These are phyloP conservation scores for Tylopilus subfusipes DNA, from an alignment of 768 basidiomycete genomes.

Conservation along the genomic window DNA sequence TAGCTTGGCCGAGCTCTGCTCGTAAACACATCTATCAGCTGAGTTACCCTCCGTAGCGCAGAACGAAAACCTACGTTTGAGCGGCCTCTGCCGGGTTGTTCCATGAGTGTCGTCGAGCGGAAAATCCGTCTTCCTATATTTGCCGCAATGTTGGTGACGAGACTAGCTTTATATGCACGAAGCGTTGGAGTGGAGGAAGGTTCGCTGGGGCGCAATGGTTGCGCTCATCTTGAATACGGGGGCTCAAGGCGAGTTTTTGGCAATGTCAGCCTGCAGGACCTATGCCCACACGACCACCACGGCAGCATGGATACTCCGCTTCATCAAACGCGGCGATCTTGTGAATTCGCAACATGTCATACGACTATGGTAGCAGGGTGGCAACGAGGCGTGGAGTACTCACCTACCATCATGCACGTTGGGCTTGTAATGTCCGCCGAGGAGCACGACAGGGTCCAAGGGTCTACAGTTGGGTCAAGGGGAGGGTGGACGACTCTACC, in stretches of 20 bases:
- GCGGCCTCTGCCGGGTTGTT: background rate
- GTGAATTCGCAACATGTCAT: constrained; percentile 9
- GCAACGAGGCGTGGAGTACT: constrained; percentile 12
- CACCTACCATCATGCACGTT: constrained; percentile 8
- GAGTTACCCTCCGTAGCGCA: background rate
- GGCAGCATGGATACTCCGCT: background rate
- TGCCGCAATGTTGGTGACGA: background rate
- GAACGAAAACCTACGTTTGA: constrained; percentile 11
- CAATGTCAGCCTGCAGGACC: constrained; percentile 4
- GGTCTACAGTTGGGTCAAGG: background rate
- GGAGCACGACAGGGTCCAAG: background rate
- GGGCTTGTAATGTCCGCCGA: background rate
- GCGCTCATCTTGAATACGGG: constrained; percentile 1
- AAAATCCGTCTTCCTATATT: background rate
- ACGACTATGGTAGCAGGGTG: no score
- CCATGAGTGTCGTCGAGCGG: constrained; percentile 2
- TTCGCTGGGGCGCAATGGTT: background rate
- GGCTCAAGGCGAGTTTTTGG: background rate
- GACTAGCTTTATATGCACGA: constrained; percentile 15
- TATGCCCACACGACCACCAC: background rate
- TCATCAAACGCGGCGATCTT: constrained; percentile 17
- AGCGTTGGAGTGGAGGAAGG: background rate
- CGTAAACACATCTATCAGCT: constrained; percentile 1
- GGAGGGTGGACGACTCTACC: background rate
- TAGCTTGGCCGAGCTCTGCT: constrained; percentile 4